Evolutionary conservation across 495 filamentous ascomycete species (phyloP).

Genomic region (Penicillium arizonense): DNA sequence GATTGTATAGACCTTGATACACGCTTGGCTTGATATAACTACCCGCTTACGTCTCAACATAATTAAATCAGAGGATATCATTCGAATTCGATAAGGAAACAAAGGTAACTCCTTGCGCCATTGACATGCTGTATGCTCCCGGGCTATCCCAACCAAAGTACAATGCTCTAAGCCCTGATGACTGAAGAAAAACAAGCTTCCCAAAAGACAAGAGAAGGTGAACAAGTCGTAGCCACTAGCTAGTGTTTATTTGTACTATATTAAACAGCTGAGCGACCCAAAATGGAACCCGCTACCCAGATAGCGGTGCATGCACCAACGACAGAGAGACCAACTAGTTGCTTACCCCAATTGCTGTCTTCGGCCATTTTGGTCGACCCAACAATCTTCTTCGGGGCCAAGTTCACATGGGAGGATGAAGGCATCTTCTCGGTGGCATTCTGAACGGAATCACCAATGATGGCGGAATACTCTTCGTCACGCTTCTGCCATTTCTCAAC

Average conservation of each 20-base stretch:
- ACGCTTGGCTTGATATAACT: slow-evolving; percentile 28
- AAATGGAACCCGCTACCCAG: slow-evolving; percentile 61
- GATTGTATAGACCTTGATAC: slow-evolving; percentile 47
- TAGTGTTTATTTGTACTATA: neutral
- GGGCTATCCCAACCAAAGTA: neutral
- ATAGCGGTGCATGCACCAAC: slow-evolving; percentile 65
- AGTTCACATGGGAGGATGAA: slow-evolving; percentile 20
- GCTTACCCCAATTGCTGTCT: slow-evolving; percentile 68
- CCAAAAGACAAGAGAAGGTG: neutral
- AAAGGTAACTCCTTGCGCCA: neutral
- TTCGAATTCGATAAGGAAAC: neutral
- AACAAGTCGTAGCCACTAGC: too few relatives aligned
- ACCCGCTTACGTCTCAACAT: too few relatives aligned
- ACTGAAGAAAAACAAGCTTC: neutral
- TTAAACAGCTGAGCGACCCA: slow-evolving; percentile 30
- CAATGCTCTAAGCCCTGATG: neutral
- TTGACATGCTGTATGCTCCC: neutral
- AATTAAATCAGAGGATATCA: neutral
- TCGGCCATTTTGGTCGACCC: slow-evolving; percentile 63
- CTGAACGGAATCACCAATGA: slow-evolving; percentile 34
- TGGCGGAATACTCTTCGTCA: slow-evolving; percentile 31
- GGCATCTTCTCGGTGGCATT: slow-evolving; percentile 20
- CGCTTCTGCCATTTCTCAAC: slow-evolving; percentile 47
- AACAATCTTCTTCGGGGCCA: slow-evolving; percentile 31
- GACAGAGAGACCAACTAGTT: slow-evolving; percentile 60